Evolutionary conservation across 768 basidiomycete genomes (phyloP).

Genomic region (Chalciporus chontae): DNA sequence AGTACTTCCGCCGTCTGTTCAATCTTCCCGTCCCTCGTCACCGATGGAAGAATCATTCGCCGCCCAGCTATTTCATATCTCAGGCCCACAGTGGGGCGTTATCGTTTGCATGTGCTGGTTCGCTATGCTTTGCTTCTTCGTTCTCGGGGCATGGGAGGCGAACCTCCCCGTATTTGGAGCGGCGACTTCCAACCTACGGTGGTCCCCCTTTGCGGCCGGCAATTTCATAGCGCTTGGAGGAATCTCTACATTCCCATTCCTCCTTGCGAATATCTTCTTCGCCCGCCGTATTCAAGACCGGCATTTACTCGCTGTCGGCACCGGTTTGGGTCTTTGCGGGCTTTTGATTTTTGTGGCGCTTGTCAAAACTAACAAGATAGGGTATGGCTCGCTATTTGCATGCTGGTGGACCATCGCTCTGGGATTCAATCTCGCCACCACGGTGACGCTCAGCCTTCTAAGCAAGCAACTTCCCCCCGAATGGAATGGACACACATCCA

Average conservation of each 20-base stretch:
- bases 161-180: conserved; percentile 63
- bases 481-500: conserved; percentile 55
- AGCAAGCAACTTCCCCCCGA: conserved; percentile 64
- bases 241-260: conserved; percentile 59
- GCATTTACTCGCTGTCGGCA: conserved; percentile 51
- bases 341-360: conserved; percentile 50
- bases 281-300: conserved; percentile 61
- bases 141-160: conserved; percentile 66
- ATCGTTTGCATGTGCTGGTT: conserved; percentile 67
- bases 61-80: conserved; percentile 14
- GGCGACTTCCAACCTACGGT: conserved; percentile 39
- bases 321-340: conserved; percentile 47
- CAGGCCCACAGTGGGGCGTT: conserved; percentile 46
- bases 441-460: conserved; percentile 61
- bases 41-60: conserved; percentile 6
- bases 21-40: not conserved
- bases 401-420: conserved; percentile 53
- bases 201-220: conserved; percentile 60
- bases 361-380: conserved; percentile 37
- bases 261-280: conserved; percentile 55
- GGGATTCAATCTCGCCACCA: conserved; percentile 72
- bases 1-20: not conserved
- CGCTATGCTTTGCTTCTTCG: conserved; percentile 66
- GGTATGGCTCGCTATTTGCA: conserved; percentile 45
- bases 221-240: conserved; percentile 73